These are phyloP conservation scores for Secale cereale DNA, from an alignment of 176 grass and related monocot species.

Conservation along the genomic window DNA sequence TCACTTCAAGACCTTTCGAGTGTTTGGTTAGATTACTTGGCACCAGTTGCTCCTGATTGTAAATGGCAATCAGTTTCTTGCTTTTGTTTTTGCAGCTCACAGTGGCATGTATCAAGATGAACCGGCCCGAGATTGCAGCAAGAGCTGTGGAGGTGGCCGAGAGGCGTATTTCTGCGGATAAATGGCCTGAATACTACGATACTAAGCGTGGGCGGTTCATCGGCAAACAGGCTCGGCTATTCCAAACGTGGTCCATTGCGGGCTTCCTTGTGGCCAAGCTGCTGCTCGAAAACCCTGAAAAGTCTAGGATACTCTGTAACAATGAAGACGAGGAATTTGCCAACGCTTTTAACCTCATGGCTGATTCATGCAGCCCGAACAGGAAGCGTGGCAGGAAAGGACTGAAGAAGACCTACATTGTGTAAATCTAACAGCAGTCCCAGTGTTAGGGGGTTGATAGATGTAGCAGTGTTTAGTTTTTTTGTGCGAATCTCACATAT, in stretches of 20 bases:
- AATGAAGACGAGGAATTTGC: slow-evolving; percentile 73
- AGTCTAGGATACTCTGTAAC: slow-evolving; percentile 70
- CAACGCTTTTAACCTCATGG: slow-evolving; percentile 65
- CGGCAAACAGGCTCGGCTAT: slow-evolving; percentile 62
- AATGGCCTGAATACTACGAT: slow-evolving; percentile 91
- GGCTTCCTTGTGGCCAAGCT: slow-evolving; percentile 84
- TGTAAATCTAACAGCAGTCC: slow-evolving; percentile 16
- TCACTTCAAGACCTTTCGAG: neutral
- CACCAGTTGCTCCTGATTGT: neutral
- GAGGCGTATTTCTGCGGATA: slow-evolving; percentile 60
- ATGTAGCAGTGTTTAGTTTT: neutral
- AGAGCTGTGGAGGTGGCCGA: slow-evolving; percentile 68
- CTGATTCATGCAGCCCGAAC: slow-evolving; percentile 30
- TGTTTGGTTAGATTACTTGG: neutral
- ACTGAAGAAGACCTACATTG: slow-evolving; percentile 70
- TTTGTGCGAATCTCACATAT: neutral
- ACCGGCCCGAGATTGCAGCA: slow-evolving; percentile 63
- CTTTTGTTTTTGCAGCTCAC: slow-evolving; percentile 56
- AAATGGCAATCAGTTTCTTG: neutral
- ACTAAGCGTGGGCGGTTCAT: slow-evolving; percentile 74
- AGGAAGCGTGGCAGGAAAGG: slow-evolving; percentile 52
- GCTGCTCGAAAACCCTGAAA: slow-evolving; percentile 62
- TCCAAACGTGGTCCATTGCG: slow-evolving; percentile 81
- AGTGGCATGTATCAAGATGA: slow-evolving; percentile 80
- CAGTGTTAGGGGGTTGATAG: neutral